Percentiles rank a stretch among this genome's conserved stretches.
Evolutionary conservation across 352 stramenopile species (phyloP).

Genomic region (Globisporangium cederbergense): DNA sequence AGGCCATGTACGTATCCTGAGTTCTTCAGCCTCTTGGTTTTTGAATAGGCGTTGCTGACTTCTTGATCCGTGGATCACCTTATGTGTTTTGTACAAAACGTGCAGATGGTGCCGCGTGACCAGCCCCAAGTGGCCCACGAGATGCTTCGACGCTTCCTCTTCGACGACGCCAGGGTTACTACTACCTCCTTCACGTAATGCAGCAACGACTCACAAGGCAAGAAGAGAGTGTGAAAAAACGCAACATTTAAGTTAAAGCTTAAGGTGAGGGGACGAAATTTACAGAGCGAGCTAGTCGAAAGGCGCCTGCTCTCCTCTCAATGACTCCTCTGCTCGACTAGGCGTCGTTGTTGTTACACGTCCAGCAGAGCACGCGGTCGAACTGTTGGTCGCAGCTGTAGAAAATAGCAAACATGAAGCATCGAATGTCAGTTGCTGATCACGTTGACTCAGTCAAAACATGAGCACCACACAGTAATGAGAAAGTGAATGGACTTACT

Average conservation of each 20-base stretch:
- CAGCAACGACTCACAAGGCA: not conserved
- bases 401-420: not conserved
- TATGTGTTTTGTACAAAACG: not conserved
- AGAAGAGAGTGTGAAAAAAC: not conserved
- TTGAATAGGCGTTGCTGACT: not conserved
- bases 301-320: slow-evolving; percentile 13
- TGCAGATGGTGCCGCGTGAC: slow-evolving; percentile 77
- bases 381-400: slow-evolving; percentile 68
- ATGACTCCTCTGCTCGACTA: slow-evolving; percentile 8
- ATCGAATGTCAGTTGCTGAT: not conserved
- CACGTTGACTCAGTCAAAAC: not conserved
- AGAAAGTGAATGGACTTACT: slow-evolving; percentile 32
- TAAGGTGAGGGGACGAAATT: not conserved
- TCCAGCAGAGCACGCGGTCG: slow-evolving; percentile 75
- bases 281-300: not conserved
- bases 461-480: not conserved
- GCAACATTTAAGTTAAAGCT: slow-evolving; percentile 17
- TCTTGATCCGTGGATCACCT: not conserved
- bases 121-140: slow-evolving; percentile 48
- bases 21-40: not conserved
- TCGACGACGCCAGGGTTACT: slow-evolving; percentile 9
- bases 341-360: slow-evolving; percentile 68
- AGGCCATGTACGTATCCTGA: slow-evolving; percentile 58
- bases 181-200: slow-evolving; percentile 35
- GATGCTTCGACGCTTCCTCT: slow-evolving; percentile 48